These are phyloP conservation scores for Aspergillus steynii DNA, from an alignment of 495 filamentous ascomycete genomes.

Conservation along the genomic window DNA sequence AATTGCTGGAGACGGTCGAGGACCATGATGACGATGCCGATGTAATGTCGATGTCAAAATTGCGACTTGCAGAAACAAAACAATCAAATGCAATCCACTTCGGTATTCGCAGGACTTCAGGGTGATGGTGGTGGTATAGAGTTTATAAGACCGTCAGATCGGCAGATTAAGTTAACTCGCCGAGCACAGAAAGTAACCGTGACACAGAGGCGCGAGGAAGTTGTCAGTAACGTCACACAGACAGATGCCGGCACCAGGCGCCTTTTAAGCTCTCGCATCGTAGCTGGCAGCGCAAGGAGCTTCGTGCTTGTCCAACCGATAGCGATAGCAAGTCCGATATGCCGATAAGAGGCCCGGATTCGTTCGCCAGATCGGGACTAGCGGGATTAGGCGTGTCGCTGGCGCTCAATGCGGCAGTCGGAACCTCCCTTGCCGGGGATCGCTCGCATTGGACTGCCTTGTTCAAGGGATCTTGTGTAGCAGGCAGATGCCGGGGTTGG, in stretches of 20 bases:
- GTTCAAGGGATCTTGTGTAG: not conserved
- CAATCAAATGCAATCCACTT: too few species aligned
- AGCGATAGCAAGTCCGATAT: not conserved
- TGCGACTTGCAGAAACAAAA: too few species aligned
- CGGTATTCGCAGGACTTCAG: too few species aligned
- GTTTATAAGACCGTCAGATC: not conserved
- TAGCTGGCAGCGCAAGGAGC: not conserved
- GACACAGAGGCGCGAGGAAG: not conserved
- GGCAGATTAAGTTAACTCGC: not conserved
- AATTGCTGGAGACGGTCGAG: constrained; percentile 70
- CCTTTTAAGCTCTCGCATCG: not conserved
- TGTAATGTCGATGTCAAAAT: not conserved
- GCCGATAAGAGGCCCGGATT: constrained; percentile 28
- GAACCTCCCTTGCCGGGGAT: constrained; percentile 17
- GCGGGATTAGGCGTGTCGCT: constrained; percentile 3
- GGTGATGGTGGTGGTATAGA: too few species aligned
- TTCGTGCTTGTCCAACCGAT: not conserved
- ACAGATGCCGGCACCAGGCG: not conserved
- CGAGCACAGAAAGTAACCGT: not conserved
- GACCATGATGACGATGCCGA: constrained; percentile 53
- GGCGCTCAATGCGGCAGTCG: constrained; percentile 15
- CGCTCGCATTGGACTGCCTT: not conserved
- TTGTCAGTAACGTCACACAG: not conserved
- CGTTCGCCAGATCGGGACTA: constrained; percentile 25
- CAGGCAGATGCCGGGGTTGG: not conserved